Conservation (phyloP, 2,329 filamentous ascomycete species). For the Fusarium sp. region DNA sequence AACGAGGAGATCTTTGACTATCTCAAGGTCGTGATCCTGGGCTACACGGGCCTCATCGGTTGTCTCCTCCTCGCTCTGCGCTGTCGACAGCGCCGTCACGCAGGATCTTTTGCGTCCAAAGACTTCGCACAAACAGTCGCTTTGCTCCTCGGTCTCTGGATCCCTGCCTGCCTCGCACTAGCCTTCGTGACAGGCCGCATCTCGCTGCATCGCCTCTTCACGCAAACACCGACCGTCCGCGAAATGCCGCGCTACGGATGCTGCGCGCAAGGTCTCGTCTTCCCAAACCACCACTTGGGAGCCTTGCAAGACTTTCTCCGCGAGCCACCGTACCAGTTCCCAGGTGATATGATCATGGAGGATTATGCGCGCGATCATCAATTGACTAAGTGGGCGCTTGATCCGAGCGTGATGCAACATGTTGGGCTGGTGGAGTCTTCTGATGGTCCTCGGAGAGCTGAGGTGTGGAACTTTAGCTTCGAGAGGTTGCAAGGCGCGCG, state of each 20-base stretch:
- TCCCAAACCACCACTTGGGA: conserved; percentile 48
- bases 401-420: conserved; percentile 54
- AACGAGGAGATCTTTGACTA: conserved; percentile 50
- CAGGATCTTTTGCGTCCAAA: conserved; percentile 17
- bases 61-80: conserved; percentile 24
- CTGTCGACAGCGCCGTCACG: conserved; percentile 18
- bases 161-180: conserved; percentile 48
- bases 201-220: conserved; percentile 43
- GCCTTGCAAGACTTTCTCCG: conserved; percentile 44
- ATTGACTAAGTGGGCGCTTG: conserved; percentile 52
- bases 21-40: conserved; percentile 39
- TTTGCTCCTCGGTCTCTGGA: conserved; percentile 46
- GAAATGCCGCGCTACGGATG: conserved; percentile 55
- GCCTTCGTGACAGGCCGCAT: conserved; percentile 48
- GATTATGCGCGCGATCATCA: conserved; percentile 47
- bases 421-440: conserved; percentile 50
- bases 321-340: conserved; percentile 49
- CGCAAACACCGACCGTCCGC: conserved; percentile 41
- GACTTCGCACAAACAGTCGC: conserved; percentile 44
- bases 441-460: conserved; percentile 42
- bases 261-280: conserved; percentile 53
- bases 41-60: conserved; percentile 41
- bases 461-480: conserved; percentile 54
- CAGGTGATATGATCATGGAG: conserved; percentile 53
- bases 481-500: conserved; percentile 33